Evolutionary conservation across 768 basidiomycete species (phyloP), one percentile per base, ranked within the genome.

Genomic region (Mycena chlorophos): DNA sequence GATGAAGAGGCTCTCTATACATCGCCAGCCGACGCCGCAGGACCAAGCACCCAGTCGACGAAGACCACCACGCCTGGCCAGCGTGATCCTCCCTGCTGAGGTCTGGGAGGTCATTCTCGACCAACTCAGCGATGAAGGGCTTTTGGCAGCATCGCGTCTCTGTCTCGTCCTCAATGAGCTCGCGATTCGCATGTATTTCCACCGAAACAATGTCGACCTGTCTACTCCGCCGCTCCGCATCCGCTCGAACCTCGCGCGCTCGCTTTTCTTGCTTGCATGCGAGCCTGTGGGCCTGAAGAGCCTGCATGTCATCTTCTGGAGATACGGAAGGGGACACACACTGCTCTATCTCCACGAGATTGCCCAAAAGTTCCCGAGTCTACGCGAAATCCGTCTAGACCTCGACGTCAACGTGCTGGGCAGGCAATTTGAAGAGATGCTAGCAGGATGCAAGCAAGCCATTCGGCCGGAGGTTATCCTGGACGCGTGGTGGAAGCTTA

Each of bases 161-260:
- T 54, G 52, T 38, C 43, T 29, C 19, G 20, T 31, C 23, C 45
- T 54, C 42, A 54, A 54, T 30, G 34, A 31, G 19, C 42, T 29
- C 13, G 43, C 43, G 16, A 34, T 54, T 5, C 29, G 16, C 29
- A 5, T 46, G 8, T 47, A 54, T 20, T 25, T 54, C 50, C 23
- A 5, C 10, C 20, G 50, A n/a, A 39, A 51, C 34, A 39, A 16
- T 8, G 20, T 51, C 23, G 45, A 46, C 23, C 23, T 23, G 13
- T 23, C 23, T n/a, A 5, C 8, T 6, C 23, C 6, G 25, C 5
- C 45, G 12, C 45, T 46, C 13, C 8, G 13, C 25, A 46, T 46
- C n/a, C 45, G 45, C 45, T 46, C 45, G 23, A 20, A 46, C 22
- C 45, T 46, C 26, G 4, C 27, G 5, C 45, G 45, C 45, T 5